Evolutionary conservation across 2,329 filamentous ascomycete species (phyloP).

Genomic region (Alternaria sp.): DNA sequence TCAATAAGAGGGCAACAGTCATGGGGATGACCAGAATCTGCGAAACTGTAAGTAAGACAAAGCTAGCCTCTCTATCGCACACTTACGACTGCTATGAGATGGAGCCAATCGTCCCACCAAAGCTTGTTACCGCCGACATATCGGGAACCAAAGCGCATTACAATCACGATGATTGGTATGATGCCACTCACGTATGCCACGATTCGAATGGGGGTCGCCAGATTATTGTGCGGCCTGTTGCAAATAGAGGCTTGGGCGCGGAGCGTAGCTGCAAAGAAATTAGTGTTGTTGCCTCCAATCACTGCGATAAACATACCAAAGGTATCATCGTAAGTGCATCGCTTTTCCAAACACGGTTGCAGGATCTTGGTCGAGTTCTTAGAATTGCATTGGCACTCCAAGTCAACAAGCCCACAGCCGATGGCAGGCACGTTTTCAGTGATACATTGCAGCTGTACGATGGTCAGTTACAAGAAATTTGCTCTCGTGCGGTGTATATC

Average conservation of each 20-base stretch:
- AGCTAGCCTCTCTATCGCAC: background rate
- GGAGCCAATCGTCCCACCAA: background rate
- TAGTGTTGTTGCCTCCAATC: background rate
- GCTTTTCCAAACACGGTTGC: slow-evolving; percentile 9
- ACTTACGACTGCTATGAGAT: background rate
- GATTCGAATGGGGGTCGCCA: background rate
- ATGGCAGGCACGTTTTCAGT: slow-evolving; percentile 5
- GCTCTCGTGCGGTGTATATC: background rate
- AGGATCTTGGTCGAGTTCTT: slow-evolving; percentile 14
- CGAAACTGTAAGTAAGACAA: background rate
- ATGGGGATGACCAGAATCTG: background rate
- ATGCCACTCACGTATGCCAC: background rate
- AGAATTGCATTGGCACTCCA: slow-evolving; percentile 12
- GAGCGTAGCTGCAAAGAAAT: background rate
- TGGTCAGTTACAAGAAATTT: background rate
- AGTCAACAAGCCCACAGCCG: slow-evolving; percentile 7
- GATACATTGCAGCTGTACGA: slow-evolving; percentile 10
- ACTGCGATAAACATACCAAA: slow-evolving; percentile 4
- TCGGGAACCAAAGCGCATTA: background rate
- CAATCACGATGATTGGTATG: background rate
- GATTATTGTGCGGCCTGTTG: background rate
- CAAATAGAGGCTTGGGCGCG: background rate
- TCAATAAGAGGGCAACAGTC: background rate
- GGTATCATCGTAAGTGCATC: slow-evolving; percentile 6
- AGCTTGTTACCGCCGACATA: background rate